Evolutionary conservation across 768 basidiomycete genomes (phyloP).

Genomic region (Naematelia aurantialba): DNA sequence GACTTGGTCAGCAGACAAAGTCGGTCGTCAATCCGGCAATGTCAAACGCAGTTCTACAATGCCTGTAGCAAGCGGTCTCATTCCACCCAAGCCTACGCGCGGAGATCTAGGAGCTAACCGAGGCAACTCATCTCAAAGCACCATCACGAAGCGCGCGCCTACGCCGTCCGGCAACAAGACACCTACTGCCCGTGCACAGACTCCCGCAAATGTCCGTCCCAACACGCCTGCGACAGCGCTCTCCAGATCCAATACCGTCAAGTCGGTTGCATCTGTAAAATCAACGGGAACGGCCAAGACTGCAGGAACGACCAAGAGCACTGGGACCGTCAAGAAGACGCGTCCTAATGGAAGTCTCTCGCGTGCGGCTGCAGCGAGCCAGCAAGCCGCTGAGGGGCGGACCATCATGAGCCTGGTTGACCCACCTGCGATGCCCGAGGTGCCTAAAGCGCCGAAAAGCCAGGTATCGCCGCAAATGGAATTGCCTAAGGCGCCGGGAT

Average conservation of each 20-base stretch:
- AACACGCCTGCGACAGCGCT: slow-evolving; percentile 8
- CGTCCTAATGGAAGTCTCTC: slow-evolving; percentile 30
- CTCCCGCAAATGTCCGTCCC: neutral
- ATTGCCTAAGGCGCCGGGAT: slow-evolving; percentile 42
- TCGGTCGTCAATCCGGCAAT: slow-evolving; percentile 15
- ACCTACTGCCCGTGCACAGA: slow-evolving; percentile 1
- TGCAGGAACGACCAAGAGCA: slow-evolving; percentile 24
- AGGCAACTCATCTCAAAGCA: slow-evolving; percentile 35
- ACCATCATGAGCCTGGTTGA: slow-evolving; percentile 45
- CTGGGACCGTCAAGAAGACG: slow-evolving; percentile 33
- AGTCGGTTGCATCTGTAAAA: slow-evolving; percentile 23
- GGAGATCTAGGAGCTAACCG: slow-evolving; percentile 35
- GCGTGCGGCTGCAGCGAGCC: slow-evolving; percentile 12
- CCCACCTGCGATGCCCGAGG: slow-evolving; percentile 43
- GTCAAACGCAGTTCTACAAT: slow-evolving; percentile 33
- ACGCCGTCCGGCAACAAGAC: slow-evolving; percentile 16
- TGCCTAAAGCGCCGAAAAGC: slow-evolving; percentile 47
- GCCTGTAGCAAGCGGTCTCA: slow-evolving; percentile 42
- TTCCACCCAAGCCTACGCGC: slow-evolving; percentile 36
- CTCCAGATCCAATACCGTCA: slow-evolving; percentile 31
- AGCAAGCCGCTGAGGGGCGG: slow-evolving; percentile 28
- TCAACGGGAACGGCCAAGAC: slow-evolving; percentile 25
- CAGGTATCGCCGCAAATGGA: slow-evolving; percentile 45
- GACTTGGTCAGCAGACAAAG: slow-evolving; percentile 44
- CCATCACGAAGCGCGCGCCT: slow-evolving; percentile 32